These are phyloP conservation scores for Xylaria sp. DNA, from an alignment of 2,329 filamentous ascomycete genomes.

Conservation along the genomic window DNA sequence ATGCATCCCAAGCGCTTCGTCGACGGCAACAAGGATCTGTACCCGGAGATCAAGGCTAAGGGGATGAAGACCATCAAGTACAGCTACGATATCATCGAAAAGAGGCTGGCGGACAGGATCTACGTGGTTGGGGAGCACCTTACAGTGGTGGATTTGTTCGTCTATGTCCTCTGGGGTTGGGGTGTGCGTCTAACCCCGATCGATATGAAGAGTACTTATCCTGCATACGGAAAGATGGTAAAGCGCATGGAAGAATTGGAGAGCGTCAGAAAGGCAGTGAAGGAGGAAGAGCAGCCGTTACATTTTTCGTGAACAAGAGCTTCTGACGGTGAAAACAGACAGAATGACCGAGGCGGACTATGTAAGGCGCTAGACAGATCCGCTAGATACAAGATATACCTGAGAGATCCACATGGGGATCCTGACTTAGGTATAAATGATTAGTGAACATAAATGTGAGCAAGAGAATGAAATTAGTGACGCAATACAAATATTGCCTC, in stretches of 20 bases:
- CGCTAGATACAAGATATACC: background rate
- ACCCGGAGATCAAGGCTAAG: conserved; percentile 33
- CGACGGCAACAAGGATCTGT: conserved; percentile 33
- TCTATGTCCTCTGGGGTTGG: conserved; percentile 44
- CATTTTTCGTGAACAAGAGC: background rate
- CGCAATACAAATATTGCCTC: too few relatives aligned
- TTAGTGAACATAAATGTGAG: background rate
- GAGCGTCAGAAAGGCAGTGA: conserved; percentile 28
- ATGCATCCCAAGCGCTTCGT: conserved; percentile 47
- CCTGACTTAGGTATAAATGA: background rate
- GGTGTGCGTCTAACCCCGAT: conserved; percentile 18
- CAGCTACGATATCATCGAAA: conserved; percentile 39
- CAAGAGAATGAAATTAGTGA: too few relatives aligned
- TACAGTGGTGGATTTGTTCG: conserved; percentile 44
- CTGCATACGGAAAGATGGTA: conserved; percentile 34
- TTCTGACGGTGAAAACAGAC: background rate
- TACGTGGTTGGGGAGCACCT: conserved; percentile 39
- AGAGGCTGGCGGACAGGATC: conserved; percentile 26
- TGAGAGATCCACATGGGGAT: background rate
- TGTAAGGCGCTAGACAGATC: background rate
- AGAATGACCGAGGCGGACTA: background rate
- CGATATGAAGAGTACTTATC: conserved; percentile 34
- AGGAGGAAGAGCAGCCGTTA: background rate
- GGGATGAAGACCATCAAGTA: conserved; percentile 33
- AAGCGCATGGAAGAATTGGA: conserved; percentile 34